Percentiles rank a stretch among this genome's conserved stretches.
phyloP scores from a whole-genome alignment of 2,329 filamentous ascomycete genomes.

The Aureobasidium pullulans region DNA sequence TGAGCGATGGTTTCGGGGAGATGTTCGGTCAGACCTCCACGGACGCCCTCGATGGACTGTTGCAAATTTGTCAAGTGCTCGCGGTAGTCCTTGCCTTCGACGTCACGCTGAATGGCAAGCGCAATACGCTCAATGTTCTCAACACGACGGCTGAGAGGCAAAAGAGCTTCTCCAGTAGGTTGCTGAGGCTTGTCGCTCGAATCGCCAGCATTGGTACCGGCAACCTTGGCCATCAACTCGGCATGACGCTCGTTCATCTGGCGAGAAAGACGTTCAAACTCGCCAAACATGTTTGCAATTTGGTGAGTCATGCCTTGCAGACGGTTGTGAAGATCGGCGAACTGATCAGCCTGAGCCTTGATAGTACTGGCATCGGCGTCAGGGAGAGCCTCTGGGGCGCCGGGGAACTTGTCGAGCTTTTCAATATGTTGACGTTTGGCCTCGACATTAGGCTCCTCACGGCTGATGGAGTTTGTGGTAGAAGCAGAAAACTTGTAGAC shows the following conservation, averaged over 20 bases:
- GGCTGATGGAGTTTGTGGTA: constrained; percentile 28
- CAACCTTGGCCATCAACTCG: constrained; percentile 35
- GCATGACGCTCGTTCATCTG: constrained; percentile 50
- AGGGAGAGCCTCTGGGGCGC: constrained; percentile 35
- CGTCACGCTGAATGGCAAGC: constrained; percentile 44
- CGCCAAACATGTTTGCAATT: constrained; percentile 54
- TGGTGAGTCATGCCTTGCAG: constrained; percentile 68
- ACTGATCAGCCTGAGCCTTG: constrained; percentile 51
- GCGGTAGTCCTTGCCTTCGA: constrained; percentile 52
- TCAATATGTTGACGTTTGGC: constrained; percentile 21
- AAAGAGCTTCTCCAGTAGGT: constrained; percentile 14
- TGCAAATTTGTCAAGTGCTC: constrained; percentile 48
- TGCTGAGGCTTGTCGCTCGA: neutral
- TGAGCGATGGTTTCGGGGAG: constrained; percentile 43
- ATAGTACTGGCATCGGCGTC: constrained; percentile 29
- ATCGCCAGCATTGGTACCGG: neutral
- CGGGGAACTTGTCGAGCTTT: constrained; percentile 31
- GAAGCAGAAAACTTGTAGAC: constrained; percentile 77
- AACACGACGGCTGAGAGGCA: constrained; percentile 35
- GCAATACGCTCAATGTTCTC: constrained; percentile 48
- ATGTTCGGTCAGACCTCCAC: constrained; percentile 44
- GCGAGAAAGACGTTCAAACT: constrained; percentile 45
- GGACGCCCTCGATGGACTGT: constrained; percentile 45
- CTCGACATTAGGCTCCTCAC: constrained; percentile 26
- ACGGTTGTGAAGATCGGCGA: constrained; percentile 77